These are phyloP conservation scores for Candida hungchunana DNA, from an alignment of 805 yeast species.

Conservation along the genomic window DNA sequence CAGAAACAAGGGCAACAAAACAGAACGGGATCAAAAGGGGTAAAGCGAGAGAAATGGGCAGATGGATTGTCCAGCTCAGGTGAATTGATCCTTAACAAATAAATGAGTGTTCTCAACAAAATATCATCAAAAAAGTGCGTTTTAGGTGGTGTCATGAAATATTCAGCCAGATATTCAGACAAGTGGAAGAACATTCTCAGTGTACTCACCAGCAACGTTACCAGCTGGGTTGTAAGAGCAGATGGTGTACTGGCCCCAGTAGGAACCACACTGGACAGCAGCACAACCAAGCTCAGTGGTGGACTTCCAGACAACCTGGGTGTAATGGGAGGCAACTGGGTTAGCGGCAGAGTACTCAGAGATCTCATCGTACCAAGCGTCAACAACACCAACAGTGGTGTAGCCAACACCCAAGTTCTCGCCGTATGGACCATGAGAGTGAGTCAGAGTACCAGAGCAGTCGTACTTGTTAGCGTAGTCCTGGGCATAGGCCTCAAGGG, in stretches of 20 bases:
- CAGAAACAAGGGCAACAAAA: neutral
- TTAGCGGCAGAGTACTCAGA: slow-evolving; percentile 45
- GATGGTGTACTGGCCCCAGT: slow-evolving; percentile 58
- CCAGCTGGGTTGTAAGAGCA: slow-evolving; percentile 79
- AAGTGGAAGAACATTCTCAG: slow-evolving; percentile 27
- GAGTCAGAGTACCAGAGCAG: slow-evolving; percentile 56
- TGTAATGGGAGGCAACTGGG: slow-evolving; percentile 73
- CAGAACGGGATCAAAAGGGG: neutral
- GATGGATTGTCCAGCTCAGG: neutral
- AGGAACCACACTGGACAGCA: slow-evolving; percentile 50
- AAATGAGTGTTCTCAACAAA: no score
- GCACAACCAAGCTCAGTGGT: slow-evolving; percentile 76
- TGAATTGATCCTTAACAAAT: neutral
- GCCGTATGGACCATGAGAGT: slow-evolving; percentile 72
- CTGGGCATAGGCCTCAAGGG: slow-evolving; percentile 45
- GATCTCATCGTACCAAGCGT: slow-evolving; percentile 78
- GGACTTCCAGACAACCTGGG: slow-evolving; percentile 77
- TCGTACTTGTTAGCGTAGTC: slow-evolving; percentile 50
- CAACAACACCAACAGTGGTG: slow-evolving; percentile 47
- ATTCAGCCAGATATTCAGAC: slow-evolving; percentile 5
- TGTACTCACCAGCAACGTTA: slow-evolving; percentile 55
- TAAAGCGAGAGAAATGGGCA: neutral
- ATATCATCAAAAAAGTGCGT: no score
- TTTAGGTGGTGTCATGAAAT: no score
- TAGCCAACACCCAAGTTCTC: slow-evolving; percentile 81